Evolutionary conservation across 2,329 filamentous ascomycete species (phyloP).

Genomic region (Byssoonygena ceratinophila): DNA sequence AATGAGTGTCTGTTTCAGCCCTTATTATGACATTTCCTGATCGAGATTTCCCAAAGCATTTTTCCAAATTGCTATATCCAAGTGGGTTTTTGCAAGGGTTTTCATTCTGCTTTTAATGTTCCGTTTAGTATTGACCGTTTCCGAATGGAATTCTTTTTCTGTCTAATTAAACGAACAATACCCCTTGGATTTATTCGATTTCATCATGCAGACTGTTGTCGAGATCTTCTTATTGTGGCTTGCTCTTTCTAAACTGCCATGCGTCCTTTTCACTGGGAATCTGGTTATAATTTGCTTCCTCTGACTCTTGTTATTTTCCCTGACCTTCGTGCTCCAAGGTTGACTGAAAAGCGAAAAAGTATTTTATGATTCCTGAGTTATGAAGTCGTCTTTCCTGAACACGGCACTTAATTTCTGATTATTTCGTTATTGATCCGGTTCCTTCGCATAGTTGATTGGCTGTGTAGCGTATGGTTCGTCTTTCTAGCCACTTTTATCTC

Average conservation of each 20-base stretch:
- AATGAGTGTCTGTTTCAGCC: slow-evolving; percentile 1
- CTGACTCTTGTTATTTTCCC: background rate
- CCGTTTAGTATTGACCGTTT: slow-evolving; percentile 26
- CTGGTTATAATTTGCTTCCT: slow-evolving; percentile 2
- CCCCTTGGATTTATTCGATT: slow-evolving; percentile 22
- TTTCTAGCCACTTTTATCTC: background rate
- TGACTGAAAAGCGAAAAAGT: slow-evolving; percentile 9
- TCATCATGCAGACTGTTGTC: slow-evolving; percentile 10
- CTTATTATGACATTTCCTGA: slow-evolving; percentile 7
- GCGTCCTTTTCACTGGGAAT: slow-evolving; percentile 18
- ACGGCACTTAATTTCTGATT: slow-evolving; percentile 1
- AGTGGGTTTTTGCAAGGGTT: slow-evolving; percentile 27
- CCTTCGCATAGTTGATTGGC: slow-evolving; percentile 2
- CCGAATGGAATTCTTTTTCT: slow-evolving; percentile 35
- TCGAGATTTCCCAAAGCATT: slow-evolving; percentile 11
- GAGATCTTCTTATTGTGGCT: slow-evolving; percentile 7
- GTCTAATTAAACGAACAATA: slow-evolving; percentile 31
- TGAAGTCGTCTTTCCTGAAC: slow-evolving; percentile 7
- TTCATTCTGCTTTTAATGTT: slow-evolving; percentile 13
- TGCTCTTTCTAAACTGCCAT: background rate
- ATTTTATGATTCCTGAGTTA: slow-evolving; percentile 4
- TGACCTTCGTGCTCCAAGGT: background rate
- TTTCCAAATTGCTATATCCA: slow-evolving; percentile 18
- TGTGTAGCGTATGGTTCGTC: slow-evolving; percentile 6
- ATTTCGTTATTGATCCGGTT: background rate